Evolutionary conservation across 208 protist species (phyloP), one percentile per base, ranked within the genome.

Genomic region (Leishmania mexicana): DNA sequence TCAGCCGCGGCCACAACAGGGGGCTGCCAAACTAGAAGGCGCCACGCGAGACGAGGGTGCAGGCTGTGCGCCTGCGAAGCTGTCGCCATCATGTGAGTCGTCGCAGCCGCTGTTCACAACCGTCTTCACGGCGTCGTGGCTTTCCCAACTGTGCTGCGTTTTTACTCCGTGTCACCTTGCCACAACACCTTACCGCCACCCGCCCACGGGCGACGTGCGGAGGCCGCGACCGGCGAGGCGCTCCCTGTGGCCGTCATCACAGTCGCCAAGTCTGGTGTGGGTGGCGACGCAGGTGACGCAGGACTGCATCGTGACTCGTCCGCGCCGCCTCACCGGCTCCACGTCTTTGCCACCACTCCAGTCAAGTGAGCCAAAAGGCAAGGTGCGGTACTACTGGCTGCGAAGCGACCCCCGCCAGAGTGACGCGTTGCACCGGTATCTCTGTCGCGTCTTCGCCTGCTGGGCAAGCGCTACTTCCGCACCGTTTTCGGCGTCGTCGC

Each of bases 111-210:
- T 85, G 62, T 60, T 51, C 13, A 68, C 71, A n/a, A 47, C 76
- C 7, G 28, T 62, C 60, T 85, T 85, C 54, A 53, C 73, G 3
- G 76, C 82, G 10, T 62, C 78, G 65, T 72, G 62, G 73, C 78
- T 85, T 19, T 85, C 82, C 40, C 78, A 85, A 64, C 73, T 85
- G 47, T 78, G 53, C 42, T 85, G 82, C 74, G 42, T 71, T 1
- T 79, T 85, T 13, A 79, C 47, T 38, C n/a, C 35, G 24, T 60
- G 24, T 24, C 31, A 2, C 40, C 51, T 67, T 51, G 31, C 38
- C 42, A 17, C n/a, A 28, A 0, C 70, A 74, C 70, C 15, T 8
- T 31, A 2, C 70, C 70, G 24, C 28, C 70, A 74, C 51, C 70
- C 45, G 24, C 45, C 54, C 11, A 10, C 70, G 15, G 15, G 70